These are phyloP conservation scores for Lagenidium giganteum DNA, from an alignment of 352 stramenopile genomes.

Conservation along the genomic window DNA sequence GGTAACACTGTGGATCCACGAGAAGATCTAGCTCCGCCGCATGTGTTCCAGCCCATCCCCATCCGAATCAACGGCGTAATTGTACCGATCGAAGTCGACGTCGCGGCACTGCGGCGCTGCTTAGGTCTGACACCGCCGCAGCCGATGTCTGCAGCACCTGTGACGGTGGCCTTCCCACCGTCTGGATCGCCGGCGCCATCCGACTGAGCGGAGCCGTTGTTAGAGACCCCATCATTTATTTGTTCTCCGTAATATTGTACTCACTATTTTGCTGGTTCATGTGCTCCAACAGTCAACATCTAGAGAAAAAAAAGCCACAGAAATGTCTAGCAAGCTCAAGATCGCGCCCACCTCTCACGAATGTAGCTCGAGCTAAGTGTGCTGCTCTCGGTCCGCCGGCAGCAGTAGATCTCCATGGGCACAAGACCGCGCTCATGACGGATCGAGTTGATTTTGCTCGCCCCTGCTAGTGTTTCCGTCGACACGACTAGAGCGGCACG, in stretches of 20 bases:
- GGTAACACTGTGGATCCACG: no score
- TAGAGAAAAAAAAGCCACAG: neutral
- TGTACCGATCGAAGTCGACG: constrained; percentile 63
- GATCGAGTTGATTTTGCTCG: constrained; percentile 84
- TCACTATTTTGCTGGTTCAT: no score
- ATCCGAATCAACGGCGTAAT: constrained; percentile 75
- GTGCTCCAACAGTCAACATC: neutral
- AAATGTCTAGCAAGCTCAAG: neutral
- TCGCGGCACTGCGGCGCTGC: constrained; percentile 46
- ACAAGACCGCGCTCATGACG: constrained; percentile 45
- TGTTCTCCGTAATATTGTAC: no score
- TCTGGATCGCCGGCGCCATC: no score
- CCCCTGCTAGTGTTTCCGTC: constrained; percentile 74
- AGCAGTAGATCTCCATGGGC: constrained; percentile 70
- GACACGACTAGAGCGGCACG: constrained; percentile 79
- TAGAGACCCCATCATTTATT: no score
- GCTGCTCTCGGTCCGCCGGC: constrained; percentile 71
- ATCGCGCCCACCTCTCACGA: constrained; percentile 47
- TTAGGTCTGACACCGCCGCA: constrained; percentile 27
- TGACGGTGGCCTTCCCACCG: no score
- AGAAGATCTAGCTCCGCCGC: no score
- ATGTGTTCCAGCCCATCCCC: constrained; percentile 60
- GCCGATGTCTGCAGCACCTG: no score
- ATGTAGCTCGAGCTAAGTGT: constrained; percentile 84
- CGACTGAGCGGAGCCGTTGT: no score